Conservation (phyloP, 1,139 yeast species). For the Debaryomycetaceae sp. region DNA sequence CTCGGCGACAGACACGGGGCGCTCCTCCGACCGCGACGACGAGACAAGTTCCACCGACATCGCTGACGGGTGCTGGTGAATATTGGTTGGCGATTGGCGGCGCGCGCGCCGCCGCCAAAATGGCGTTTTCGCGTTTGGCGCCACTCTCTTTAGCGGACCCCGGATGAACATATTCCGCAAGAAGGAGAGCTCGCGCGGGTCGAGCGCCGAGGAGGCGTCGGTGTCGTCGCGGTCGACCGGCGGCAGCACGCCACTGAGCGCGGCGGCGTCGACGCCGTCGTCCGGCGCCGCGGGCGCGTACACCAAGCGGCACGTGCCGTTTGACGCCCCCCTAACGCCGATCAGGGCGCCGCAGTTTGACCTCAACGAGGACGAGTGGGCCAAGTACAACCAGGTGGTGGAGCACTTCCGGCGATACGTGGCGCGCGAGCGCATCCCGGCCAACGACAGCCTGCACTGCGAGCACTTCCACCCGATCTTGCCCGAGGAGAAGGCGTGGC, state of each 20-base stretch:
- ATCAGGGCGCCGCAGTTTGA: conserved; percentile 26
- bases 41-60: conserved; percentile 11
- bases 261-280: conserved; percentile 6
- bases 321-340: conserved; percentile 37
- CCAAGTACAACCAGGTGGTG: conserved; percentile 23
- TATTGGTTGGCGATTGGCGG: neutral
- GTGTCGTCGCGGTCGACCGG: conserved; percentile 13
- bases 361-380: conserved; percentile 25
- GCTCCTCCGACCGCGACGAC: conserved; percentile 4
- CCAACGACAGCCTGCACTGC: conserved; percentile 13
- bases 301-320: conserved; percentile 34
- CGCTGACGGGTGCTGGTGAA: conserved; percentile 8
- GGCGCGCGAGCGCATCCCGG: conserved; percentile 18
- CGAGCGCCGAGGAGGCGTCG: conserved; percentile 13
- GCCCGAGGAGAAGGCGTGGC: conserved; percentile 78
- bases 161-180: conserved; percentile 19
- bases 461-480: conserved; percentile 18
- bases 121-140: neutral
- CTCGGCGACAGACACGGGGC: conserved; percentile 3
- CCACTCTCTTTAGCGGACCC: neutral
- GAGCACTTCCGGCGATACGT: conserved; percentile 21
- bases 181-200: conserved; percentile 10
- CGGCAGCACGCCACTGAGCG: too few relatives aligned
- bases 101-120: too few relatives aligned
- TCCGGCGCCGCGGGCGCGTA: neutral